Evolutionary conservation across 768 basidiomycete species (phyloP), one percentile per base, ranked within the genome.

Genomic region (Termitomyces sp.): DNA sequence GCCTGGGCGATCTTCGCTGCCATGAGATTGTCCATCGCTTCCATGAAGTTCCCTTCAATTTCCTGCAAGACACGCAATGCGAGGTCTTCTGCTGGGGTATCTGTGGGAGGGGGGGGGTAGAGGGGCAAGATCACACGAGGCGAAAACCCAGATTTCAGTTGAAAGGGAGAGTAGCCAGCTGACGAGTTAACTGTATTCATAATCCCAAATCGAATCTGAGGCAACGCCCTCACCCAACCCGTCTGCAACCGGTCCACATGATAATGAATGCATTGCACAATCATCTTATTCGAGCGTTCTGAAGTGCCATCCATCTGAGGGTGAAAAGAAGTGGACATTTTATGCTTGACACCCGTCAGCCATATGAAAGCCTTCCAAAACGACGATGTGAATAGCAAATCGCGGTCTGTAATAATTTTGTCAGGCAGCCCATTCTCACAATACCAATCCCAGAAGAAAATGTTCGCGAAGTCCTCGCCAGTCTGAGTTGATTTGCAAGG

Each of bases 131-230:
- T 3, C 0, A 50, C 28, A 18, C 28, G n/a, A 7, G 49, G 49
- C 1, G 7, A 32, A 9, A 50, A 50, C 0, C 8, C 13, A 1
- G 28, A 55, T 13, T 63, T 59, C 0, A 75, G 12, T 8, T 48
- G 11, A 24, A 48, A 48, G 7, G 22, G 22, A 2, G 46, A 24
- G 4, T 11, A 28, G 6, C 46, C 46, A 3, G 22, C 24, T 0
- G 46, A 48, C 12, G 22, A 1, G 24, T 48, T 48, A 13, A 28
- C 28, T 4, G 28, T 28, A 4, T 28, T 28, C 28, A 28, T 28
- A 28, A 28, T 28, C 2, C 28, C 46, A 48, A 48, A 48, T 24
- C 11, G 2, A 5, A 48, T 28, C 0, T 7, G 8, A 7, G 4
- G 46, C 1, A 48, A 16, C 1, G 46, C 46, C 15, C 4, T 28